These are phyloP conservation scores for Cystobasidium sp. DNA, from an alignment of 1,284 basidiomycete genomes.

Conservation along the genomic window DNA sequence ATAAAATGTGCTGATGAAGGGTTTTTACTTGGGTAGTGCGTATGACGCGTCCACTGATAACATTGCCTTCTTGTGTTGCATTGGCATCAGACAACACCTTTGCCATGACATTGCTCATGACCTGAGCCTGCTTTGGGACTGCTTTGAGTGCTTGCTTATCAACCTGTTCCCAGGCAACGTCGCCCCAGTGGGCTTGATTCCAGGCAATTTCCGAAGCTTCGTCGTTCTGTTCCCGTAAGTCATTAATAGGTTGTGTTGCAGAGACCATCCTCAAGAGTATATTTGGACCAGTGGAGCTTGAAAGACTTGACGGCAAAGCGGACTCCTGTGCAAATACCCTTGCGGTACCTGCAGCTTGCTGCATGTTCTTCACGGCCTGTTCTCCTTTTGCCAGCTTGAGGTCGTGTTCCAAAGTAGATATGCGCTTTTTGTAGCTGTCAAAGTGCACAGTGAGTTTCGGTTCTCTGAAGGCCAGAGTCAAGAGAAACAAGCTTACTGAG, in stretches of 20 bases:
- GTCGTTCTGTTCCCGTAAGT: not conserved
- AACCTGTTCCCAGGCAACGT: not conserved
- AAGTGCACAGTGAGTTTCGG: not conserved
- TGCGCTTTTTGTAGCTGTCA: constrained; percentile 25
- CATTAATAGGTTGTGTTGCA: no score
- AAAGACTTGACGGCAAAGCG: no score
- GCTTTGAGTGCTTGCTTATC: not conserved
- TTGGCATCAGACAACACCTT: no score
- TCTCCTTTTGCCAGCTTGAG: not conserved
- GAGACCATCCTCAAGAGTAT: no score
- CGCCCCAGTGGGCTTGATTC: constrained; percentile 5
- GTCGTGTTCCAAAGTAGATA: not conserved
- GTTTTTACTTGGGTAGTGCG: no score
- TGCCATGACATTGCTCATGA: no score
- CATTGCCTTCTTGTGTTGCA: no score
- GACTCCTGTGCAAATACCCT: not conserved
- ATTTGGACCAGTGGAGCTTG: no score
- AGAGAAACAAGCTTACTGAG: not conserved
- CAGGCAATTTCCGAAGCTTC: constrained; percentile 2
- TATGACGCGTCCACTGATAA: no score
- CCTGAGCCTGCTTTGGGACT: no score
- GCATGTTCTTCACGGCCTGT: not conserved
- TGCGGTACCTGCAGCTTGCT: not conserved
- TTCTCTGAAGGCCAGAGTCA: not conserved
- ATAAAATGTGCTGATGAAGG: no score